These are phyloP conservation scores for Tricholoma saponaceum DNA, from an alignment of 768 basidiomycete species.

Conservation along the genomic window DNA sequence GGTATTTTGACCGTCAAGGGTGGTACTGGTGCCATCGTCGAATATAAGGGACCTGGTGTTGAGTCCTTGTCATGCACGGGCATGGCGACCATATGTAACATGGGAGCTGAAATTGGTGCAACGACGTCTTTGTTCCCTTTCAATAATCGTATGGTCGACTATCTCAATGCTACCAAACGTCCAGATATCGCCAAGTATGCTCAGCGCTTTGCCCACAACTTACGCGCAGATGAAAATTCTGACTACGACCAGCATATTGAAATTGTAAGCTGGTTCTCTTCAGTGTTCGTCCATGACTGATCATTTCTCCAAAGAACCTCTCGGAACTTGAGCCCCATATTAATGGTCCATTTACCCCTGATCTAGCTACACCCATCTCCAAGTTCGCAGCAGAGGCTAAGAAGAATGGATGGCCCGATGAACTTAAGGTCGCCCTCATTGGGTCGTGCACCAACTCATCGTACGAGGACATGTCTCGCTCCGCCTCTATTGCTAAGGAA, in stretches of 20 bases:
- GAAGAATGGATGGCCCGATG: constrained; percentile 95
- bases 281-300: constrained; percentile 4
- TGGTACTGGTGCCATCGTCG: constrained; percentile 97
- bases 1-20: constrained; percentile 99
- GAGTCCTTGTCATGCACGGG: constrained; percentile 96
- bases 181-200: constrained; percentile 86
- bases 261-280: constrained; percentile 52
- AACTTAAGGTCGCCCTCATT: constrained; percentile 96
- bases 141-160: constrained; percentile 91
- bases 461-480: constrained; percentile 99
- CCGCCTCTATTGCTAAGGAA: constrained; percentile 89
- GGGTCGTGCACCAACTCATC: constrained; percentile 99
- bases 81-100: constrained; percentile 99
- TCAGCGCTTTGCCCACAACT: constrained; percentile 83
- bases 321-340: constrained; percentile 98
- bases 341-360: constrained; percentile 99
- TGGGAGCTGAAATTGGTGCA: constrained; percentile 99
- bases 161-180: constrained; percentile 95
- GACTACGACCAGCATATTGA: constrained; percentile 95
- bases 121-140: constrained; percentile 99
- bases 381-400: constrained; percentile 89
- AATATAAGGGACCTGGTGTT: constrained; percentile 94
- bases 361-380: constrained; percentile 97
- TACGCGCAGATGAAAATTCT: constrained; percentile 79
- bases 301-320: constrained; percentile 59